Percentiles rank a stretch among this genome's conserved stretches.
These are phyloP conservation scores for Hemisphaericaspora xylofermentans DNA, from an alignment of 1,139 yeast genomes.

Conservation along the genomic window DNA sequence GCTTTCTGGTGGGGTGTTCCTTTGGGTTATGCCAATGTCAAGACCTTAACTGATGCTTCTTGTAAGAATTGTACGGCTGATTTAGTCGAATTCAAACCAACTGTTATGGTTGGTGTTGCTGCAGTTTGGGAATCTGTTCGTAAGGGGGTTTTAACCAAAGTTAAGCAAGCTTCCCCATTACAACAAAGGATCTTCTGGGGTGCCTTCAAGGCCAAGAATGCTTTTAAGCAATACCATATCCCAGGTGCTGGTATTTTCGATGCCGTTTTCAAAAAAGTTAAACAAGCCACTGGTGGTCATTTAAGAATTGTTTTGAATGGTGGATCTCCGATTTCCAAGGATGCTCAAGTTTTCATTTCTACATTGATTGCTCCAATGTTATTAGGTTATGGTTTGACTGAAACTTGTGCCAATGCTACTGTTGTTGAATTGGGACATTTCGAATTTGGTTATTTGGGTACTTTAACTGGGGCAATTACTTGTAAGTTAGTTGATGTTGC, in stretches of 20 bases:
- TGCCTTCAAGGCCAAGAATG: constrained; percentile 71
- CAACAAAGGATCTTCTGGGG: constrained; percentile 88
- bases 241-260: constrained; percentile 70
- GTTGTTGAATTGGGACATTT: constrained; percentile 64
- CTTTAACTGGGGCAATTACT: constrained; percentile 78
- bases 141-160: constrained; percentile 83
- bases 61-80: constrained; percentile 87
- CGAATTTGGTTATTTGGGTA: constrained; percentile 78
- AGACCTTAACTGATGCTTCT: constrained; percentile 82
- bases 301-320: constrained; percentile 78
- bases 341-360: constrained; percentile 82
- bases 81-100: constrained; percentile 82
- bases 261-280: constrained; percentile 80
- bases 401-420: constrained; percentile 87
- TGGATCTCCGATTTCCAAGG: constrained; percentile 86
- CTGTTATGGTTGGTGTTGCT: constrained; percentile 97
- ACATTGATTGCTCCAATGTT: constrained; percentile 84
- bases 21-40: constrained; percentile 89
- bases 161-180: constrained; percentile 62
- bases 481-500: constrained; percentile 88
- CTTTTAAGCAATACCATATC: constrained; percentile 59
- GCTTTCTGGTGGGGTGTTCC: constrained; percentile 87
- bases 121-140: constrained; percentile 97
- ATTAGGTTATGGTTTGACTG: constrained; percentile 96
- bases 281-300: constrained; percentile 94